phyloP scores from a whole-genome alignment of 768 basidiomycete species.

The Neoboletus brunneissimus region DNA sequence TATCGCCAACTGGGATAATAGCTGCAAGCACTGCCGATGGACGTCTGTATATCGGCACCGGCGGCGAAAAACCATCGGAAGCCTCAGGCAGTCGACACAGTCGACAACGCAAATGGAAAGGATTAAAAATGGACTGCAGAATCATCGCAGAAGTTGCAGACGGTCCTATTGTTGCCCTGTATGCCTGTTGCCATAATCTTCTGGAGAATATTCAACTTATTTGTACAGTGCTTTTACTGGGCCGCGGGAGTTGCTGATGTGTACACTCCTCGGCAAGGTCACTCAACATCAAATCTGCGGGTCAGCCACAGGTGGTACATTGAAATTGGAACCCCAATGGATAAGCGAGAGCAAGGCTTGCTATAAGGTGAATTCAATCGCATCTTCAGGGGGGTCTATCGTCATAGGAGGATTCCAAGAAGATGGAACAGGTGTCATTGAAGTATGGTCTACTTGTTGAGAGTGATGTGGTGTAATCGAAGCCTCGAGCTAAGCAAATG shows the following conservation, averaged over 20 bases:
- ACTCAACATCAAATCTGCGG: constrained; percentile 46
- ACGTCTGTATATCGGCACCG: constrained; percentile 62
- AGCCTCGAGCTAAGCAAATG: not conserved
- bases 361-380: constrained; percentile 66
- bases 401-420: constrained; percentile 60
- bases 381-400: constrained; percentile 45
- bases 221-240: constrained; percentile 48
- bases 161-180: constrained; percentile 76
- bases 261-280: constrained; percentile 61
- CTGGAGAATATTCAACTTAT: not conserved
- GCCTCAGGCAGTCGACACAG: constrained; percentile 42
- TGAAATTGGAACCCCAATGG: constrained; percentile 48
- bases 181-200: constrained; percentile 19
- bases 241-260: constrained; percentile 46
- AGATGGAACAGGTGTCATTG: constrained; percentile 59
- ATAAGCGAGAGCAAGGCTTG: constrained; percentile 40
- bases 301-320: constrained; percentile 35
- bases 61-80: constrained; percentile 52
- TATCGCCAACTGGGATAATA: constrained; percentile 57
- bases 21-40: constrained; percentile 79
- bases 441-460: constrained; percentile 47
- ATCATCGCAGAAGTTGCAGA: constrained; percentile 53
- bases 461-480: not conserved
- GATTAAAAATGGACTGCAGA: constrained; percentile 50
- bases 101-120: constrained; percentile 68